Evolutionary conservation across 2,329 filamentous ascomycete genomes (phyloP).

Genomic region (Fusarium secorum): DNA sequence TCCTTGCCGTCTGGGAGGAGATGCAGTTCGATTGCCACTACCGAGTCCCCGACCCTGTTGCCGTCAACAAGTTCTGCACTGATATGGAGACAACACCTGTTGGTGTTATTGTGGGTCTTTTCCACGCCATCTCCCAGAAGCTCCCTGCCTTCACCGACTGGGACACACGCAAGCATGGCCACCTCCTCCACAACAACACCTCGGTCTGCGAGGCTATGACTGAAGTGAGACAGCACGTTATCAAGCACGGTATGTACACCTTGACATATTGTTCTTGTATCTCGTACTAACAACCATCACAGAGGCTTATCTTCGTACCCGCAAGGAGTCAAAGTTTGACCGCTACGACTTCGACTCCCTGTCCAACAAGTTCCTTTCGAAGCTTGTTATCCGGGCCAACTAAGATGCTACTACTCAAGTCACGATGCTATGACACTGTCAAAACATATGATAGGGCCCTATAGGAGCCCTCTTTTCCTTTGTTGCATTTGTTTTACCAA

Average conservation of each 20-base stretch:
- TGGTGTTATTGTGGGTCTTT: slow-evolving; percentile 93
- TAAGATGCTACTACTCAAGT: slow-evolving; percentile 51
- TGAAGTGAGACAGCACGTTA: slow-evolving; percentile 90
- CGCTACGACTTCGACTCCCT: slow-evolving; percentile 92
- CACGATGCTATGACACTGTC: slow-evolving; percentile 30
- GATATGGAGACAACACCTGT: slow-evolving; percentile 98
- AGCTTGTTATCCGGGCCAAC: slow-evolving; percentile 94
- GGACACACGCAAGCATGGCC: slow-evolving; percentile 91
- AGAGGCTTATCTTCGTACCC: slow-evolving; percentile 88
- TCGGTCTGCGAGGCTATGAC: slow-evolving; percentile 97
- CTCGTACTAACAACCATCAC: slow-evolving; percentile 39
- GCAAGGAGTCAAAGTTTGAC: slow-evolving; percentile 84
- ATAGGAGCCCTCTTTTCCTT: slow-evolving; percentile 40
- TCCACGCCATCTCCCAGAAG: slow-evolving; percentile 98
- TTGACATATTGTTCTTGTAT: neutral
- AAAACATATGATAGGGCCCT: slow-evolving; percentile 16
- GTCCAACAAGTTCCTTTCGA: slow-evolving; percentile 96
- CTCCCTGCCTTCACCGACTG: slow-evolving; percentile 91
- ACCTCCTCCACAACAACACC: slow-evolving; percentile 87
- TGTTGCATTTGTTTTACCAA: slow-evolving; percentile 47
- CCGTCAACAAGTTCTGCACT: slow-evolving; percentile 91
- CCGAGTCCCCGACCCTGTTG: slow-evolving; percentile 82
- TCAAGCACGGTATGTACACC: slow-evolving; percentile 83
- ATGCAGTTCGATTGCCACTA: slow-evolving; percentile 99
- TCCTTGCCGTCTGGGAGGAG: slow-evolving; percentile 95